These are phyloP conservation scores for Xylaria flabelliformis DNA, from an alignment of 495 filamentous ascomycete genomes.

Conservation along the genomic window DNA sequence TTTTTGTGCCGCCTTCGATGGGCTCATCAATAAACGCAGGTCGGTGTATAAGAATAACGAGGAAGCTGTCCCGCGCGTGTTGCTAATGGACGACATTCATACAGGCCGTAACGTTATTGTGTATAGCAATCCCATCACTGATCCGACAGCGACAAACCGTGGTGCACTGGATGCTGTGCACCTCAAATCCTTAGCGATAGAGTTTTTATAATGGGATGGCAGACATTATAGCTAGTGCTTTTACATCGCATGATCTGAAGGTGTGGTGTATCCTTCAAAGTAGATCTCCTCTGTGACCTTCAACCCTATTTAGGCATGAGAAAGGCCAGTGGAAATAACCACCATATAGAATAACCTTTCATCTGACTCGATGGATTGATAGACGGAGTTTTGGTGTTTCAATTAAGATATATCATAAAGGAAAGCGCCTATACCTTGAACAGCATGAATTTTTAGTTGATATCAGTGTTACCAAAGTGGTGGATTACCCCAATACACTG, in stretches of 20 bases:
- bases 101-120: not conserved
- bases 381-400: not conserved
- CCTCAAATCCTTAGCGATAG: too few species aligned
- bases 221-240: not conserved
- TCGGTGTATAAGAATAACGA: not conserved
- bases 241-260: not conserved
- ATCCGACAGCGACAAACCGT: not conserved
- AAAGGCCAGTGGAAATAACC: not conserved
- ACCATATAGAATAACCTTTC: not conserved
- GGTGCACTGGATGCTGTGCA: not conserved
- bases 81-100: conserved; percentile 4
- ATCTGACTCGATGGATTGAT: not conserved
- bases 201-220: not conserved
- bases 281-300: not conserved
- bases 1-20: not conserved
- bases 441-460: not conserved
- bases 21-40: not conserved
- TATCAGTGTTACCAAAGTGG: not conserved
- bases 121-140: not conserved
- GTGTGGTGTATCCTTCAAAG: not conserved
- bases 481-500: not conserved
- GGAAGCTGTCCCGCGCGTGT: not conserved
- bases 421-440: not conserved
- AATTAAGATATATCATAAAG: not conserved
- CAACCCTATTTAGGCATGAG: not conserved